Evolutionary conservation across 2,329 filamentous ascomycete genomes (phyloP), one percentile per base, ranked within the genome.

Genomic region (Colletotrichum nymphaeae): DNA sequence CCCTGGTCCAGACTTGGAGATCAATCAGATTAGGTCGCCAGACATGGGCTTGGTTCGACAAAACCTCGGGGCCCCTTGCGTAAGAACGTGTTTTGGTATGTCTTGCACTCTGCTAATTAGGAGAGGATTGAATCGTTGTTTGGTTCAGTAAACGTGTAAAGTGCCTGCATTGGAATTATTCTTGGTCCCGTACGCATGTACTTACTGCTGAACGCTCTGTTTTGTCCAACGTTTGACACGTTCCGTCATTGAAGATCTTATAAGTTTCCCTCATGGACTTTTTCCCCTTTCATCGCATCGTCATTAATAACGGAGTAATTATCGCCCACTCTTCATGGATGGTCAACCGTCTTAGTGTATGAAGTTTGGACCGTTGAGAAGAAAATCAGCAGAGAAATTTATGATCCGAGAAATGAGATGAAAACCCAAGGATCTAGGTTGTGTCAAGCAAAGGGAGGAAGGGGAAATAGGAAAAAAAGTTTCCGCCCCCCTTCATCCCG

Each of bases 1-100:
- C 46, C 67, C 70, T 24, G 67, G 70, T 22, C 55, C 32, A 56
- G 55, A 12, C 56, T 30, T 62, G 67, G 11, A 70, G 67, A 73
- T 70, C 67, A 70, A 22, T 57, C 46, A 70, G 70, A 73, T 73
- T 62, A 59, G 69, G 66, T 62, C 46, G 32, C n/a, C 52, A 52
- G 63, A 35, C 32, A 16, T 11, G 49, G 32, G n/a, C 46, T 28
- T 46, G 16, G 35, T 42, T 9, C 11, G 49, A 4, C 52, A 16
- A 35, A 14, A 42, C 37, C 49, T 53, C 22, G 62, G n/a, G 19
- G 26, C 49, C 30, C 62, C 62, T n/a, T 52, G 24, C 35, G 24
- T 24, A 46, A 63, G 60, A 16, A 22, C 16, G 19, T 42, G 30
- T 35, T 28, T 24, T 32, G 42, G 49, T 5, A 42, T 30, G 52